phyloP scores from a whole-genome alignment of 2,329 filamentous ascomycete genomes.

The Pseudogymnoascus sp. region DNA sequence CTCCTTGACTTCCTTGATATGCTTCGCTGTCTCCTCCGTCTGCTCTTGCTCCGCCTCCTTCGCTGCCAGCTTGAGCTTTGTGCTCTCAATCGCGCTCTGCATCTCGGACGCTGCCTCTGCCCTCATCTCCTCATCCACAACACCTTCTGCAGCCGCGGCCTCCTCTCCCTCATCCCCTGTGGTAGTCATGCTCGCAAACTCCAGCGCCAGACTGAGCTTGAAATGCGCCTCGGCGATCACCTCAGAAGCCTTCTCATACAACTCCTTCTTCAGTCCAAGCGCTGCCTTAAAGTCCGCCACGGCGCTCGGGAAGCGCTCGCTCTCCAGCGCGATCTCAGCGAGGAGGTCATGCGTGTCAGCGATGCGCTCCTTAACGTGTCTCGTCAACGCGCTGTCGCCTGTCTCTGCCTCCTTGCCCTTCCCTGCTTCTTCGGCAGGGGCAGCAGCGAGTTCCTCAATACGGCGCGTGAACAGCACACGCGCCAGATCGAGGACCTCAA shows the following conservation, averaged over 20 bases:
- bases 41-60: constrained; percentile 61
- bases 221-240: constrained; percentile 91
- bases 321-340: constrained; percentile 94
- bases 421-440: constrained; percentile 36
- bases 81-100: constrained; percentile 66
- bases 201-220: constrained; percentile 89
- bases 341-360: constrained; percentile 92
- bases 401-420: constrained; percentile 39
- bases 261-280: constrained; percentile 67
- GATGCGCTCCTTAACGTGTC: constrained; percentile 73
- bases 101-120: constrained; percentile 66
- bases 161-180: constrained; percentile 45
- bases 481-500: constrained; percentile 77
- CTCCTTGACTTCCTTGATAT: constrained; percentile 68
- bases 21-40: constrained; percentile 50
- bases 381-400: constrained; percentile 33
- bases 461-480: constrained; percentile 57
- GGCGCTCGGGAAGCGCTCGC: constrained; percentile 82
- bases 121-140: constrained; percentile 62
- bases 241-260: constrained; percentile 74
- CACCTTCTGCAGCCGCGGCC: constrained; percentile 33
- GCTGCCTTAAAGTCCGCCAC: constrained; percentile 74
- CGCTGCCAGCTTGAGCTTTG: constrained; percentile 60
- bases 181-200: constrained; percentile 77
- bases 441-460: constrained; percentile 33